These are phyloP conservation scores for Ophiostoma perfectum DNA, from an alignment of 2,329 filamentous ascomycete species.

Conservation along the genomic window DNA sequence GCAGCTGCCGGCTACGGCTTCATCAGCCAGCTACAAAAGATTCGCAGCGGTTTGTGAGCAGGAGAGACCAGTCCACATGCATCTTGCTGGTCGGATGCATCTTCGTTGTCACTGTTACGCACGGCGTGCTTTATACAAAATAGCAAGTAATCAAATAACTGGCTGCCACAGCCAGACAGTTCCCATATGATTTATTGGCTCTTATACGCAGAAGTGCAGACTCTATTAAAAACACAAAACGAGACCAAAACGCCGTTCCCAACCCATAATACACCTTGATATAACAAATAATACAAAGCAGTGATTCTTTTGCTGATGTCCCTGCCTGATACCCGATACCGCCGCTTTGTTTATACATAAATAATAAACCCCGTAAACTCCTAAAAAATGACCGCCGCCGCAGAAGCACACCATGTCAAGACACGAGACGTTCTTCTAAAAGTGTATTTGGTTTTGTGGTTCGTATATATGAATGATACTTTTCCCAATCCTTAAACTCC, in stretches of 20 bases:
- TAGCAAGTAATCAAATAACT: too few relatives aligned
- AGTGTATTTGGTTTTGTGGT: constrained; percentile 4
- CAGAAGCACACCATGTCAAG: neutral
- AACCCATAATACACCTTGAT: neutral
- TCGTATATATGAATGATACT: constrained; percentile 3
- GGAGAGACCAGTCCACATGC: too few relatives aligned
- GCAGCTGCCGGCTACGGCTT: constrained; percentile 50
- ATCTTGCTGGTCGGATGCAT: too few relatives aligned
- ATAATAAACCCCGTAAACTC: neutral
- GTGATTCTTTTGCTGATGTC: neutral
- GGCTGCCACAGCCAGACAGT: too few relatives aligned
- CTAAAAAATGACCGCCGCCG: neutral
- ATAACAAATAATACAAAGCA: neutral
- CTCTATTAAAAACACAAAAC: too few relatives aligned
- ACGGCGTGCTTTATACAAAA: too few relatives aligned
- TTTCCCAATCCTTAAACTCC: constrained; percentile 6
- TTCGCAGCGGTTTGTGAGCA: constrained; percentile 47
- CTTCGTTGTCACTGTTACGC: too few relatives aligned
- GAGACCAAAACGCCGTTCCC: too few relatives aligned
- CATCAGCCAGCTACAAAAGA: constrained; percentile 58
- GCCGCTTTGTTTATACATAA: neutral
- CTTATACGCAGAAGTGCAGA: neutral
- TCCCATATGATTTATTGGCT: neutral
- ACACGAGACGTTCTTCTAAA: neutral
- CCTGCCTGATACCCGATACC: neutral